Base-by-base conservation (phyloP, 129 eudicot genomes). In the Helianthus tuberosus region DNA sequence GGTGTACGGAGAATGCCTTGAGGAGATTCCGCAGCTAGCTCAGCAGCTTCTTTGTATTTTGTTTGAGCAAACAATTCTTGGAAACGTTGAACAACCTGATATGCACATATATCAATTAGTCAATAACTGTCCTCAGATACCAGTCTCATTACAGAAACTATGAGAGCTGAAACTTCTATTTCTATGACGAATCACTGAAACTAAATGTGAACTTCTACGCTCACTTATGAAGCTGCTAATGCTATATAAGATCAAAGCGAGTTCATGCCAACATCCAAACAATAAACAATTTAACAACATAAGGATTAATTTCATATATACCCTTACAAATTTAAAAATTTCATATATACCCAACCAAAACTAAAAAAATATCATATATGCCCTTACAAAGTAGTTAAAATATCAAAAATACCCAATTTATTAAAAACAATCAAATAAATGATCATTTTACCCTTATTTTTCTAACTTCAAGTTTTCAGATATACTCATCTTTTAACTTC, bases 11-110 rank as follows among this genome's bases (percentile, higher is more conserved):
- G 95, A 25, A 95, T 89, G 80, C 99, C 99, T 78, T 95, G 99
- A 47, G 99, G 99, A 69, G 99, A 89, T 80, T 95, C 99, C 72
- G 99, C 99, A 71, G 97, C 99, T 67, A 95, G 97, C 91, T 95
- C 99, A 41, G 99, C 99, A 80, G 99, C 99, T 80, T 95, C 99
- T 79, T 95, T 95, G 77, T 95, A 95, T 76, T 95, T 95, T 44
- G 99, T 95, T 90, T 95, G 97, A 84, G 97, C 97, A 87, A 95
- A 95, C 75, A 95, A 69, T 71, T 95, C 99, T 84, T 95, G 99
- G 82, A 95, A 95, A 16, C 99, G 99, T 65, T 95, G 99, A 74
- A 95, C 99, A 76, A 95, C 99, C 99, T 95, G 83, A 88, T 38
- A 74, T 27, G 80, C 66, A 64, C 44, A 53, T 11, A 64, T 54